Percentiles rank a stretch among this genome's conserved stretches.
Conservation (phyloP, 306 rosid species). For the Spatholobus suberectus region DNA sequence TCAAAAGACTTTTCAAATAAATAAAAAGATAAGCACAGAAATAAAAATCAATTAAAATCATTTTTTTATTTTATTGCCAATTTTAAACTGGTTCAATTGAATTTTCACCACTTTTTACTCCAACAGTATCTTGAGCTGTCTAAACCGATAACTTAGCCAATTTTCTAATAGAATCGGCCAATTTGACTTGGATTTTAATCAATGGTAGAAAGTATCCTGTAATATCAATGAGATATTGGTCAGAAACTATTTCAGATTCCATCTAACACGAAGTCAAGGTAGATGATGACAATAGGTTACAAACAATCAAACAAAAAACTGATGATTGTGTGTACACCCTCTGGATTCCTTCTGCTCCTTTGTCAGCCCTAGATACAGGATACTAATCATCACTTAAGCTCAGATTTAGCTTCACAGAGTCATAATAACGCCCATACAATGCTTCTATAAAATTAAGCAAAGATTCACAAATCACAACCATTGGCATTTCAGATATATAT, state of each 20-base stretch:
- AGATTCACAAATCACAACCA: not conserved
- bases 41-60: not conserved
- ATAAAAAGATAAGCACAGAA: not conserved
- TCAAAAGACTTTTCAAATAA: not conserved
- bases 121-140: not conserved
- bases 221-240: not conserved
- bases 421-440: not conserved
- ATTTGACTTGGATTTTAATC: not conserved
- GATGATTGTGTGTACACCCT: not conserved
- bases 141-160: not conserved
- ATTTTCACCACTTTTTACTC: not conserved
- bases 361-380: not conserved
- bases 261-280: not conserved
- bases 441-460: too few relatives aligned
- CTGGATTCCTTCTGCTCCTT: too few relatives aligned
- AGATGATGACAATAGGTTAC: not conserved
- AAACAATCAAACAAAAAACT: not conserved
- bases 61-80: not conserved
- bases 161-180: not conserved
- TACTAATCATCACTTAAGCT: not conserved
- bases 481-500: slow-evolving; percentile 2
- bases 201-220: not conserved
- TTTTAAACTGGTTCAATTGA: not conserved
- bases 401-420: not conserved
- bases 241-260: not conserved